Conservation (phyloP, 2,329 filamentous ascomycete species). For the Nigrospora oryzae region DNA sequence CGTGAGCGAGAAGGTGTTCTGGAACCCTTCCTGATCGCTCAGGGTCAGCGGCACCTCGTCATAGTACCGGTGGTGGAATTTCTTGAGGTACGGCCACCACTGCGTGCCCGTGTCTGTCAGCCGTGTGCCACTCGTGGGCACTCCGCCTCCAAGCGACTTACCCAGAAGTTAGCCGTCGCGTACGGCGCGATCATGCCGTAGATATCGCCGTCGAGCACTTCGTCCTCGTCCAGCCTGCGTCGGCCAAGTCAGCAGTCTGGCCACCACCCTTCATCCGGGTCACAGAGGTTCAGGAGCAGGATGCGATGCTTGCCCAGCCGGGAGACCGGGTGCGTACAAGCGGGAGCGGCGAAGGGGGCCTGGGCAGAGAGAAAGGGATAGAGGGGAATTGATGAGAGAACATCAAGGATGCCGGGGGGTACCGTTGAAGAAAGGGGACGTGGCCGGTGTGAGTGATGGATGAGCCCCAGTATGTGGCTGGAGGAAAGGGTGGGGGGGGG, state of each 20-base stretch:
- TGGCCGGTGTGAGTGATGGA: too few species aligned
- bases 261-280: neutral
- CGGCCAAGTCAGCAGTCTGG: neutral
- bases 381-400: too few species aligned
- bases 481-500: too few species aligned
- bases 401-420: too few species aligned
- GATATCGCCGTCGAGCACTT: slow-evolving; percentile 40
- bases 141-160: slow-evolving; percentile 10
- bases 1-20: slow-evolving; percentile 42
- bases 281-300: neutral
- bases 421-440: too few species aligned
- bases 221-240: slow-evolving; percentile 32
- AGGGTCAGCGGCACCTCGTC: slow-evolving; percentile 30
- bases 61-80: slow-evolving; percentile 46
- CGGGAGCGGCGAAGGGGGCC: neutral
- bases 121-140: neutral
- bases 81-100: slow-evolving; percentile 43
- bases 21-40: slow-evolving; percentile 37
- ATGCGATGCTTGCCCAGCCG: neutral
- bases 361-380: too few species aligned
- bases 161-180: slow-evolving; percentile 42
- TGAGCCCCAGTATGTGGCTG: too few species aligned
- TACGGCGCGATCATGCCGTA: slow-evolving; percentile 40
- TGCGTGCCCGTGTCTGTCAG: slow-evolving; percentile 11
- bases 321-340: neutral